phyloP scores from a whole-genome alignment of 2,329 filamentous ascomycete genomes.

The Metarhizium anisopliae region DNA sequence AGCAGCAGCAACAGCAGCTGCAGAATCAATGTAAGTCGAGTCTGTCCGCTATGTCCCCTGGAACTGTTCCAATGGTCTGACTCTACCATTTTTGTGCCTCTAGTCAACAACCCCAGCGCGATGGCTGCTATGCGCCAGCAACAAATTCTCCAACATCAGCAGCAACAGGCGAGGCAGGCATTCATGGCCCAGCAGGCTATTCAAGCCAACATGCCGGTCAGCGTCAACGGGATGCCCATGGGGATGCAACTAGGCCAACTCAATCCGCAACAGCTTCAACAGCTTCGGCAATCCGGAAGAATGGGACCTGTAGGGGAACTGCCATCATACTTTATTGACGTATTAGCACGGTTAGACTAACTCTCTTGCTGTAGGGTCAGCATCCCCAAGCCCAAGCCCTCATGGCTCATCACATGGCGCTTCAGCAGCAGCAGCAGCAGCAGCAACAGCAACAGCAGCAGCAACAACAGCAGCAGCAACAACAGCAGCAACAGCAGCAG shows the following conservation, averaged over 20 bases:
- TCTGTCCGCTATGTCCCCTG: not conserved
- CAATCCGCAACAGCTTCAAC: slow-evolving; percentile 41
- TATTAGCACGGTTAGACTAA: not conserved
- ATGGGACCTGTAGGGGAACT: slow-evolving; percentile 30
- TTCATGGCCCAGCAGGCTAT: slow-evolving; percentile 47
- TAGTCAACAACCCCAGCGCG: slow-evolving; percentile 28
- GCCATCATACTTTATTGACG: not conserved
- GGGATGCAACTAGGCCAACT: slow-evolving; percentile 40
- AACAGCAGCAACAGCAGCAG: slow-evolving; percentile 24
- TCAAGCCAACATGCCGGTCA: slow-evolving; percentile 40
- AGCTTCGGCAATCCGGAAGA: slow-evolving; percentile 34
- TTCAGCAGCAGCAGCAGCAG: slow-evolving; percentile 32
- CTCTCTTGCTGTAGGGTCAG: slow-evolving; percentile 13
- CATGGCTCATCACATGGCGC: slow-evolving; percentile 38
- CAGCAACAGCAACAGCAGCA: slow-evolving; percentile 21
- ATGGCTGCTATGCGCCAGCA: slow-evolving; percentile 43
- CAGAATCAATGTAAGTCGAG: slow-evolving; percentile 24
- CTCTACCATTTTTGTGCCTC: slow-evolving; percentile 8
- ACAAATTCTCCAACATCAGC: slow-evolving; percentile 48
- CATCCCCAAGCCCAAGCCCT: slow-evolving; percentile 28
- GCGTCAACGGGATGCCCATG: slow-evolving; percentile 38
- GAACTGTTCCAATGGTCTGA: not conserved
- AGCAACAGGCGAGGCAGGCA: slow-evolving; percentile 40
- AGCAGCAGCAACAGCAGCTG: slow-evolving; percentile 33
- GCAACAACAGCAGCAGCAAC: slow-evolving; percentile 22